Evolutionary conservation across 2,329 filamentous ascomycete genomes (phyloP).

Genomic region (Colletotrichum chrysophilum): DNA sequence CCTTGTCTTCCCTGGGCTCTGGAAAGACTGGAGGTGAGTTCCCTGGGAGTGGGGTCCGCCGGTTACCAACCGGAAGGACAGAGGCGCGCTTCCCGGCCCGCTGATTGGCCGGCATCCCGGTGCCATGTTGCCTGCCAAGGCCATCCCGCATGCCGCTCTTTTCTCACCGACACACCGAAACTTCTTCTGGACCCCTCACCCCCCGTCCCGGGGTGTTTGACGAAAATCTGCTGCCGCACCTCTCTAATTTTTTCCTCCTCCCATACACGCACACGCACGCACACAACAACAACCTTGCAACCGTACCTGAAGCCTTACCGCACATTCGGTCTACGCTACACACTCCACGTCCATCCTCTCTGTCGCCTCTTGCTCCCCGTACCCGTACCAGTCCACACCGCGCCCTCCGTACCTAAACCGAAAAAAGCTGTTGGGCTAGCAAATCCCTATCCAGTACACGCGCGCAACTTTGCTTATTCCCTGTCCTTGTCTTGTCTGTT

Average conservation of each 20-base stretch:
- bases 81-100: neutral
- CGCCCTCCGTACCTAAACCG: constrained; percentile 3
- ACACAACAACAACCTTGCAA: neutral
- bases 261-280: neutral
- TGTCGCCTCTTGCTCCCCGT: neutral
- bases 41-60: neutral
- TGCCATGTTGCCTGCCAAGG: constrained; percentile 17
- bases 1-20: neutral
- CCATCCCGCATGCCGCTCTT: constrained; percentile 16
- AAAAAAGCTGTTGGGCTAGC: constrained; percentile 15
- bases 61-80: constrained; percentile 22
- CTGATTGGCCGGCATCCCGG: constrained; percentile 6
- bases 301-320: constrained; percentile 6
- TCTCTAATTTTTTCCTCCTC: neutral
- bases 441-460: constrained; percentile 3
- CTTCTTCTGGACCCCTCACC: neutral
- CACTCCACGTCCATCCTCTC: neutral
- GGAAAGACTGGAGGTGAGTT: neutral
- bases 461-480: constrained; percentile 21
- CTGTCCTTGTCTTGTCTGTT: neutral
- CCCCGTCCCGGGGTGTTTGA: neutral
- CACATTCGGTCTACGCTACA: neutral
- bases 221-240: constrained; percentile 11
- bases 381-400: neutral
- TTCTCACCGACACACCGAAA: constrained; percentile 24